These are phyloP conservation scores for Lumnitzera racemosa DNA, from an alignment of 345 rosid genomes.

Conservation along the genomic window DNA sequence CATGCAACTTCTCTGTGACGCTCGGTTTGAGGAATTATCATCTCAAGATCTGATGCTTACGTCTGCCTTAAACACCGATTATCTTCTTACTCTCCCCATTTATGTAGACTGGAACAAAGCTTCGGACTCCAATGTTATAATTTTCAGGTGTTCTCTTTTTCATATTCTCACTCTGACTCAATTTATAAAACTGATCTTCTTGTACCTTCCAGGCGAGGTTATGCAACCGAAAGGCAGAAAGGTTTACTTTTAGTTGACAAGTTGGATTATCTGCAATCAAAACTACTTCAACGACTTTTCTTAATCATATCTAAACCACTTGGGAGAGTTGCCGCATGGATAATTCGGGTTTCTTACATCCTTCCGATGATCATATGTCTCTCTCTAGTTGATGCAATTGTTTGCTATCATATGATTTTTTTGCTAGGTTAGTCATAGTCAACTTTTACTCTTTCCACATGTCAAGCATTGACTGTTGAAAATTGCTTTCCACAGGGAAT, in stretches of 20 bases:
- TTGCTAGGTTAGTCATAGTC: neutral
- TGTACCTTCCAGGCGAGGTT: slow-evolving; percentile 65
- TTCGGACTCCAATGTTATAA: slow-evolving; percentile 78
- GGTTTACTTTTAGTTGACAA: slow-evolving; percentile 83
- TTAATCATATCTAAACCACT: slow-evolving; percentile 63
- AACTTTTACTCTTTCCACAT: neutral
- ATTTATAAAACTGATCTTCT: slow-evolving; percentile 4
- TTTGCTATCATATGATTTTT: neutral
- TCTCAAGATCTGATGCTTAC: slow-evolving; percentile 78
- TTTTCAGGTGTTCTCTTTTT: slow-evolving; percentile 51
- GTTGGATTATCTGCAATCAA: slow-evolving; percentile 85
- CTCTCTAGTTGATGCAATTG: too few species aligned
- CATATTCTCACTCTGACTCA: neutral
- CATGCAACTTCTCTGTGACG: slow-evolving; percentile 78
- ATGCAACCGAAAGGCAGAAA: slow-evolving; percentile 86
- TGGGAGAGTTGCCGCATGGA: slow-evolving; percentile 57
- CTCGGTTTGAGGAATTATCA: slow-evolving; percentile 90
- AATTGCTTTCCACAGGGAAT: slow-evolving; percentile 40
- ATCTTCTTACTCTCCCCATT: slow-evolving; percentile 87
- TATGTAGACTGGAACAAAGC: slow-evolving; percentile 90
- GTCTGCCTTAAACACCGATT: slow-evolving; percentile 81
- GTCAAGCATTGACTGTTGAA: neutral
- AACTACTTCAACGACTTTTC: slow-evolving; percentile 59
- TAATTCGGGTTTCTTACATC: slow-evolving; percentile 46
- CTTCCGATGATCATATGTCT: neutral